Evolutionary conservation across 306 rosid genomes (phyloP), one percentile per base, ranked within the genome.

Genomic region (Cucumis cinereus): DNA sequence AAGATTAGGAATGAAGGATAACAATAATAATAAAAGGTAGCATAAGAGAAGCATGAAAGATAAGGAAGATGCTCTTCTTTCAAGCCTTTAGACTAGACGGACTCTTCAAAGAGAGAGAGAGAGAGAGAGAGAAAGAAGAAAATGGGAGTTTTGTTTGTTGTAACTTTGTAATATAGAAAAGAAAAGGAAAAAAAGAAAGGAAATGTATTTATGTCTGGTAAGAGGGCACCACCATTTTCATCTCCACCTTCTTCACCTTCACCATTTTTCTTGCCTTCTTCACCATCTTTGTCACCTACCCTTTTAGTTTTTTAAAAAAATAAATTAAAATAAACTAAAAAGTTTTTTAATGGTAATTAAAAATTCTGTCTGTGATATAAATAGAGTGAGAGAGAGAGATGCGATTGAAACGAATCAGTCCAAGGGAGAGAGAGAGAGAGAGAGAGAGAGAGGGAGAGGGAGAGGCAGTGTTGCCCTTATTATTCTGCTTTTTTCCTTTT

Each of bases 401-500:
- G 98, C 85, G 91, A 85, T 85, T 61, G 86, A 86, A 87, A 73
- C 68, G 96, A 93, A 93, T 86, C 82, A 87, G 92, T 91, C 96
- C 97, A 86, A 90, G 89, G 87, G 83, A 79, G 87, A 88, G 86
- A 81, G 83, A 88, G 83, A 78, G 87, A 88, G 86, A 79, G 82
- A 70, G 81, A 38, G 43, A 79, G 61, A 28, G 12, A 49, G 74
- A 61, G 54, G 72, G 84, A 85, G 93, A 90, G 89, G 87, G 83
- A 79, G 87, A 88, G 86, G 35, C 35, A 81, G 83, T 61, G 56
- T 60, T 59, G 57, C 56, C 79, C 79, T 76, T 86, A 84, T 82
- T 90, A 59, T 85, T 84, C 84, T 80, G 77, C 82, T 82, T 30
- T 30, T 30, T 30, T 30, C 35, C 82, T 69, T 15, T n/a, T 41